Conservation (phyloP, 768 basidiomycete species). For the Tulasnella sp. region DNA sequence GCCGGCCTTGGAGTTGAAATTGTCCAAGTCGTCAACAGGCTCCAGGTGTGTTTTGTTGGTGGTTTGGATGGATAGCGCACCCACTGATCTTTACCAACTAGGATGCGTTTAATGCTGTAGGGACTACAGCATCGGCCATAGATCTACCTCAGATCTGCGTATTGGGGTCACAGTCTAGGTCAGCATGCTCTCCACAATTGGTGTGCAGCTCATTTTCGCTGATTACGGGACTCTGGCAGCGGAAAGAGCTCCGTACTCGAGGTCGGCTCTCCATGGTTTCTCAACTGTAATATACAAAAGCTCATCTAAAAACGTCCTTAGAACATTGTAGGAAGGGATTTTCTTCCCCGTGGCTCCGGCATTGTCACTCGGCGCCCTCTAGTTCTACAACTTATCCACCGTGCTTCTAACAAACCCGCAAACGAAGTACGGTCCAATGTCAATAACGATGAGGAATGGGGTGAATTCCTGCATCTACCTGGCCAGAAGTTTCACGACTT, state of each 20-base stretch:
- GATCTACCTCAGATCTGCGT: conserved; percentile 90
- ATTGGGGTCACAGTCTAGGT: conserved; percentile 55
- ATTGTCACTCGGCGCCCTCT: conserved; percentile 96
- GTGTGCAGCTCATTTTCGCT: background rate
- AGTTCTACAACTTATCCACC: conserved; percentile 91
- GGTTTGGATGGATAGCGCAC: background rate
- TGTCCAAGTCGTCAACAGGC: conserved; percentile 71
- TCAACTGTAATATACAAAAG: background rate
- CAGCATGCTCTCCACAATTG: background rate
- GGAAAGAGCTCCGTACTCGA: conserved; percentile 90
- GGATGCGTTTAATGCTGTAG: conserved; percentile 82
- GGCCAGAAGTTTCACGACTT: conserved; percentile 98
- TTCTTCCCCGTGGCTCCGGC: conserved; percentile 96
- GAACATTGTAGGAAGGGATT: conserved; percentile 98
- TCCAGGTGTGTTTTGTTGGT: conserved; percentile 34
- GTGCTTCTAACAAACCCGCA: conserved; percentile 35
- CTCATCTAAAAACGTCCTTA: conserved; percentile 25
- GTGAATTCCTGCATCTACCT: conserved; percentile 93
- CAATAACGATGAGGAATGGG: conserved; percentile 90
- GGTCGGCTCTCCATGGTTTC: conserved; percentile 31
- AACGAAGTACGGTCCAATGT: conserved; percentile 50
- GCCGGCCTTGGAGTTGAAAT: conserved; percentile 65
- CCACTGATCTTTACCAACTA: background rate
- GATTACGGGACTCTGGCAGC: conserved; percentile 39
- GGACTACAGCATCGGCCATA: conserved; percentile 64